These are phyloP conservation scores for Lachancea meyersii DNA, from an alignment of 805 yeast species.

Conservation along the genomic window DNA sequence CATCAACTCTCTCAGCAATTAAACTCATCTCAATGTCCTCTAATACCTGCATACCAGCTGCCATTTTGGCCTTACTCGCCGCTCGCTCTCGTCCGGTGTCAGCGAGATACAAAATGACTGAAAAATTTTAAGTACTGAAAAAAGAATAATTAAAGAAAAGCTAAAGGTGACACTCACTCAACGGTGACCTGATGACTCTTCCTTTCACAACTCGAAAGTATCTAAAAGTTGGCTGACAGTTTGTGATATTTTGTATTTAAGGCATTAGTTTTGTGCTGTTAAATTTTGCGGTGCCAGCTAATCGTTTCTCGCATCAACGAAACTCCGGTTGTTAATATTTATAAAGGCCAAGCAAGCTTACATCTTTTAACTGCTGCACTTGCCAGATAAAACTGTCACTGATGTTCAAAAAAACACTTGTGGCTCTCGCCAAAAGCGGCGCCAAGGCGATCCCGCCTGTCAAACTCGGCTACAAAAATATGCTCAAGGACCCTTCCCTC, in stretches of 20 bases:
- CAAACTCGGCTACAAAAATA: conserved; percentile 37
- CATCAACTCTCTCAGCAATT: too few relatives aligned
- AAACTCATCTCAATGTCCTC: too few relatives aligned
- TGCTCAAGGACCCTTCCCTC: conserved; percentile 64
- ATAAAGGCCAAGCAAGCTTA: too few relatives aligned
- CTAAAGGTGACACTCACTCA: neutral
- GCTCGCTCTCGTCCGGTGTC: neutral
- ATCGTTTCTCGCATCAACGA: too few relatives aligned
- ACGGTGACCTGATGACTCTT: conserved; percentile 2
- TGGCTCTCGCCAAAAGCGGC: conserved; percentile 10
- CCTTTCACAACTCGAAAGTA: neutral
- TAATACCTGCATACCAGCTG: too few relatives aligned
- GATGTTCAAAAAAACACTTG: conserved; percentile 10
- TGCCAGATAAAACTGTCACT: too few relatives aligned
- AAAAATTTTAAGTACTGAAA: conserved; percentile 2
- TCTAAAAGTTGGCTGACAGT: neutral
- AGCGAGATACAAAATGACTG: conserved; percentile 1
- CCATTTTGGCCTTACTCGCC: neutral
- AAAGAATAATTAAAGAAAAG: neutral
- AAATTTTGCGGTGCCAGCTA: too few relatives aligned
- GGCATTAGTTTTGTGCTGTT: too few relatives aligned
- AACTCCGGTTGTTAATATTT: too few relatives aligned
- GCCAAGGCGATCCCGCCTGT: conserved; percentile 28
- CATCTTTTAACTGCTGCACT: too few relatives aligned
- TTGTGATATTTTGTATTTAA: neutral